These are phyloP conservation scores for Apiotrichum porosum DNA, from an alignment of 1,284 basidiomycete species.

Conservation along the genomic window DNA sequence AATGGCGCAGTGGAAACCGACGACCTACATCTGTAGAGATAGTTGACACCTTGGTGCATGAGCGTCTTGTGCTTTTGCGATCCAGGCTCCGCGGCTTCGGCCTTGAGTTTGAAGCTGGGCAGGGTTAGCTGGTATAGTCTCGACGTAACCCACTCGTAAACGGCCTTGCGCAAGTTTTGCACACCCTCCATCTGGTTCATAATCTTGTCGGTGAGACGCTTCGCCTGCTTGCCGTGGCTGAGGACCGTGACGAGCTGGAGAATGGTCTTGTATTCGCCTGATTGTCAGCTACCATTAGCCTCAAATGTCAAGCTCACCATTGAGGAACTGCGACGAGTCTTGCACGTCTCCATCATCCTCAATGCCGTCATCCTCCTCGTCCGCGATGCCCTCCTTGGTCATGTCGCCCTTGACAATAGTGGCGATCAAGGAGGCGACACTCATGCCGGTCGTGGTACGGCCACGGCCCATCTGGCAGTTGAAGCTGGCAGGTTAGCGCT, in stretches of 20 bases:
- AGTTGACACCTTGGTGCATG: constrained; percentile 72
- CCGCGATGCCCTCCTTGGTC: constrained; percentile 21
- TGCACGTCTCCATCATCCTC: constrained; percentile 54
- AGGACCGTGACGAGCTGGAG: constrained; percentile 63
- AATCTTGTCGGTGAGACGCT: constrained; percentile 79
- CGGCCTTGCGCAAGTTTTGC: constrained; percentile 85
- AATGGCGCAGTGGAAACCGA: too few relatives aligned
- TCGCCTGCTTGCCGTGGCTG: constrained; percentile 60
- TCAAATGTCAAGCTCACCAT: too few relatives aligned
- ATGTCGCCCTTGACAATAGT: constrained; percentile 57
- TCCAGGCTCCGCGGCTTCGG: constrained; percentile 72
- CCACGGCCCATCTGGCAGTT: constrained; percentile 52
- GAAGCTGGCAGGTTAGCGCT: constrained; percentile 31
- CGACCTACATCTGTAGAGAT: constrained; percentile 58
- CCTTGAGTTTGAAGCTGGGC: constrained; percentile 91
- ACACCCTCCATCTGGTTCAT: constrained; percentile 87
- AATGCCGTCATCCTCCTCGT: constrained; percentile 52
- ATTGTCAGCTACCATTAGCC: constrained; percentile 4
- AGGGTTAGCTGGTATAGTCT: constrained; percentile 7
- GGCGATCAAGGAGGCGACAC: constrained; percentile 79
- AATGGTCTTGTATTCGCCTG: constrained; percentile 96
- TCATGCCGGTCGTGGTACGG: constrained; percentile 82
- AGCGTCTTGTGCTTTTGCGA: constrained; percentile 70
- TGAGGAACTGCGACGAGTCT: constrained; percentile 78
- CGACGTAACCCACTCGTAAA: too few relatives aligned